Evolutionary conservation across 345 rosid species (phyloP).

Genomic region (Cardiospermum halicacabum): DNA sequence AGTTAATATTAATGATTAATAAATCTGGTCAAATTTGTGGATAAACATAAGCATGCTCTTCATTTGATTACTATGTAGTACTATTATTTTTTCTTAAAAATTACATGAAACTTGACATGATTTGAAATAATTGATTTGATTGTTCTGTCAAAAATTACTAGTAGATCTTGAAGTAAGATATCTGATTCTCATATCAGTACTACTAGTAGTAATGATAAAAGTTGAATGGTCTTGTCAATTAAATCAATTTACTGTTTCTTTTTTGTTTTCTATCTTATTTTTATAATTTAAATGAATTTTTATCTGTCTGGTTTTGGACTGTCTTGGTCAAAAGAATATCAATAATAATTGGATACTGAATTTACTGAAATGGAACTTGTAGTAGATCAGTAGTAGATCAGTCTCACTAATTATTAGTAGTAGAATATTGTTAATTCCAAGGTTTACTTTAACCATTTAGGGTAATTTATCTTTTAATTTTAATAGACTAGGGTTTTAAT

Average conservation of each 20-base stretch:
- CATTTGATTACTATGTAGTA: too few relatives aligned
- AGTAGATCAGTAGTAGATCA: too few relatives aligned
- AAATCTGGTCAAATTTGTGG: too few relatives aligned
- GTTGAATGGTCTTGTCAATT: constrained; percentile 47
- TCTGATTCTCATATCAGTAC: constrained; percentile 14
- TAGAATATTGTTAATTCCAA: not conserved
- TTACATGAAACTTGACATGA: constrained; percentile 9
- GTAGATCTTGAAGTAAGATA: constrained; percentile 27
- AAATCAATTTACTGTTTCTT: constrained; percentile 38
- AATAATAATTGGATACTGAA: not conserved
- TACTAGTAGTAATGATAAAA: constrained; percentile 18
- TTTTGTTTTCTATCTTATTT: constrained; percentile 7
- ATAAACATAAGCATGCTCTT: too few relatives aligned
- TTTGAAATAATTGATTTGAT: constrained; percentile 27
- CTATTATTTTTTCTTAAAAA: too few relatives aligned
- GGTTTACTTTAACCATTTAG: not conserved
- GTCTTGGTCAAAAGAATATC: too few relatives aligned
- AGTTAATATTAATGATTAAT: not conserved
- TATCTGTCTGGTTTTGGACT: not conserved
- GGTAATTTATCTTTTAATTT: not conserved
- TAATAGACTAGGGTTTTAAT: too few relatives aligned
- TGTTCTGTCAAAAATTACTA: constrained; percentile 30
- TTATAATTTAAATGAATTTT: not conserved
- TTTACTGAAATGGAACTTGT: not conserved
- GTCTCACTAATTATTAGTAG: not conserved